Conservation (phyloP, 2,329 filamentous ascomycete genomes). For the Zymoseptoria ardabiliae region DNA sequence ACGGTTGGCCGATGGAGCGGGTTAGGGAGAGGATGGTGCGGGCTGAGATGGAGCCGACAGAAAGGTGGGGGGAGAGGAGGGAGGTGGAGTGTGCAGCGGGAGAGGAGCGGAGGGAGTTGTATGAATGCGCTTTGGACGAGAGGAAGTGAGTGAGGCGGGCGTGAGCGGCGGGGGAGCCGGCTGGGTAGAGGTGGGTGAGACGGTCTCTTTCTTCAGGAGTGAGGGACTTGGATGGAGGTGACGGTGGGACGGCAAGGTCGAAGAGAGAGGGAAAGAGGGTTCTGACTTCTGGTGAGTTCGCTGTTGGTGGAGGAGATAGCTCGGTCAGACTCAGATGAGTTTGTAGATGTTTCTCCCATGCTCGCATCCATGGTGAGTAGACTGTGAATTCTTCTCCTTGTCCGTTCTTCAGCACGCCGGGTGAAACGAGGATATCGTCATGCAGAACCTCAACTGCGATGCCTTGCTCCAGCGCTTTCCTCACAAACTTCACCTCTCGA, state of each 20-base stretch:
- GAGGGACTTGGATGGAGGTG: constrained; percentile 57
- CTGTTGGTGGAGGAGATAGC: constrained; percentile 49
- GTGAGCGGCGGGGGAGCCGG: constrained; percentile 65
- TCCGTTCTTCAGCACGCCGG: constrained; percentile 60
- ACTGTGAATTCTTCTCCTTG: constrained; percentile 74
- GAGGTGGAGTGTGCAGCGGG: constrained; percentile 59
- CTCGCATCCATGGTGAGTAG: constrained; percentile 72
- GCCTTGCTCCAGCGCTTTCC: constrained; percentile 52
- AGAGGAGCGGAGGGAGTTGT: constrained; percentile 59
- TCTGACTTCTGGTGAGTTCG: constrained; percentile 47
- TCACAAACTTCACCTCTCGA: constrained; percentile 62
- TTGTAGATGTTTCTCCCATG: constrained; percentile 69
- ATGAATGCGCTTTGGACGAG: constrained; percentile 53
- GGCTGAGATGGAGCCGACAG: constrained; percentile 60
- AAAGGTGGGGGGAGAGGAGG: constrained; percentile 62
- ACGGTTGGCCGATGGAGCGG: constrained; percentile 54
- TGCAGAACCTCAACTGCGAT: constrained; percentile 66
- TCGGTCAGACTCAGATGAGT: constrained; percentile 60
- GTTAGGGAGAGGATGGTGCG: constrained; percentile 60
- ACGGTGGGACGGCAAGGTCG: constrained; percentile 50
- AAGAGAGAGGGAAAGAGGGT: constrained; percentile 52
- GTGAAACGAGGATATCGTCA: constrained; percentile 76
- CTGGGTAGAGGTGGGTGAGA: constrained; percentile 59
- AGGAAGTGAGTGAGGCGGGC: constrained; percentile 61
- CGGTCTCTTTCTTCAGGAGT: constrained; percentile 51